A percentile compares a stretch with the other conserved stretches of the same genome.
These are phyloP conservation scores for Wickerhamomyces bovis DNA, from an alignment of 805 yeast genomes.

Conservation along the genomic window DNA sequence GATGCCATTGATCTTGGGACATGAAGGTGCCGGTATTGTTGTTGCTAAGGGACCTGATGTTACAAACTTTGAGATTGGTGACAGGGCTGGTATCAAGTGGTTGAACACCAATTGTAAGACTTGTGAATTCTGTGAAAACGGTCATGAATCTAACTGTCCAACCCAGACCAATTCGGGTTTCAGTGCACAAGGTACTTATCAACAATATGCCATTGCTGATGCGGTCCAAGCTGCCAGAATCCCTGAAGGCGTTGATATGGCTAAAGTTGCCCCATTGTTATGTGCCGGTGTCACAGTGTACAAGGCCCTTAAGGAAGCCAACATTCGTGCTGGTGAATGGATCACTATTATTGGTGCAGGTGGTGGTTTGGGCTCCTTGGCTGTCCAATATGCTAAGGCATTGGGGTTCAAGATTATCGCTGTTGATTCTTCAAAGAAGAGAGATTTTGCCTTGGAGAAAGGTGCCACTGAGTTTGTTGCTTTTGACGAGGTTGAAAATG, in stretches of 20 bases:
- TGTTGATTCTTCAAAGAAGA: slow-evolving; percentile 59
- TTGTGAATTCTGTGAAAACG: slow-evolving; percentile 47
- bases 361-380: slow-evolving; percentile 68
- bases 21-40: slow-evolving; percentile 59
- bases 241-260: slow-evolving; percentile 63
- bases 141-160: slow-evolving; percentile 58
- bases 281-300: slow-evolving; percentile 88
- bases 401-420: slow-evolving; percentile 65
- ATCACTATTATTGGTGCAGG: slow-evolving; percentile 68
- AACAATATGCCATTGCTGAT: slow-evolving; percentile 78
- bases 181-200: slow-evolving; percentile 81
- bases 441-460: slow-evolving; percentile 37
- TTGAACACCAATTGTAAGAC: slow-evolving; percentile 50
- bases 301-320: slow-evolving; percentile 76
- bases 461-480: slow-evolving; percentile 53
- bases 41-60: slow-evolving; percentile 49
- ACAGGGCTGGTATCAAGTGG: slow-evolving; percentile 56
- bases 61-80: slow-evolving; percentile 49
- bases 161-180: slow-evolving; percentile 66
- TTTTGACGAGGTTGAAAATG: slow-evolving; percentile 45
- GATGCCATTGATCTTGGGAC: slow-evolving; percentile 54
- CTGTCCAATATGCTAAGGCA: slow-evolving; percentile 63
- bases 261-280: slow-evolving; percentile 66
- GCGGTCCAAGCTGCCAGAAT: slow-evolving; percentile 75
- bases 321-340: slow-evolving; percentile 59